phyloP scores from a whole-genome alignment of 2,329 filamentous ascomycete species.

The Talaromyces rugulosus region DNA sequence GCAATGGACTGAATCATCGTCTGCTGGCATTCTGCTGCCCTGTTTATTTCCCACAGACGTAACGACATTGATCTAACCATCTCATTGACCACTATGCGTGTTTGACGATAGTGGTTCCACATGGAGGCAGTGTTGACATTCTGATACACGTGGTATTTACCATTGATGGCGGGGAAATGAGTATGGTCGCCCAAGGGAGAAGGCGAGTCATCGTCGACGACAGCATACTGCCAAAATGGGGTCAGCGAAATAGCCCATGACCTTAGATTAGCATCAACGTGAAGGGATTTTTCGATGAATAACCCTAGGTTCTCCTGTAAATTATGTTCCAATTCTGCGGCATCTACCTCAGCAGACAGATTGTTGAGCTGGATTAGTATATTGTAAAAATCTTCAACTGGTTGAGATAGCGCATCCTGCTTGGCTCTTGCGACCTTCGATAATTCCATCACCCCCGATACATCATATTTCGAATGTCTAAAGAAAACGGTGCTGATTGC shows the following conservation, averaged over 20 bases:
- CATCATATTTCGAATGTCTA: slow-evolving; percentile 6
- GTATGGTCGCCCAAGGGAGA: neutral
- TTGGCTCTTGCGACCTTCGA: slow-evolving; percentile 9
- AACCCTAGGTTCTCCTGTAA: neutral
- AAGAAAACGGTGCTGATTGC: slow-evolving; percentile 13
- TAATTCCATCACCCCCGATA: slow-evolving; percentile 10
- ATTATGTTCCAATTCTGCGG: neutral
- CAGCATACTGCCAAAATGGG: slow-evolving; percentile 13
- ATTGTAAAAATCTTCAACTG: slow-evolving; percentile 14
- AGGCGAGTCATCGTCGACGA: neutral
- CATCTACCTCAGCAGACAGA: slow-evolving; percentile 10
- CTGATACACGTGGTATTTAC: slow-evolving; percentile 18
- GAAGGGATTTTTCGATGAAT: slow-evolving; percentile 4
- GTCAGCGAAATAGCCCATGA: slow-evolving; percentile 15
- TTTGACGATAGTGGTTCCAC: slow-evolving; percentile 22
- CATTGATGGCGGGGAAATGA: slow-evolving; percentile 8
- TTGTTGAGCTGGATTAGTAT: slow-evolving; percentile 13
- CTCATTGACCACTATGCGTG: slow-evolving; percentile 18
- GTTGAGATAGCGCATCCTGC: neutral
- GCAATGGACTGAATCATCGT: neutral
- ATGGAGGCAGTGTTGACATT: slow-evolving; percentile 15
- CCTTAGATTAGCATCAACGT: slow-evolving; percentile 14
- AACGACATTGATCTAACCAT: neutral
- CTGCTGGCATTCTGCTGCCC: neutral
- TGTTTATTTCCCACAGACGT: neutral